phyloP scores from a whole-genome alignment of 2,329 filamentous ascomycete genomes.

The Penicillium verrucosum region DNA sequence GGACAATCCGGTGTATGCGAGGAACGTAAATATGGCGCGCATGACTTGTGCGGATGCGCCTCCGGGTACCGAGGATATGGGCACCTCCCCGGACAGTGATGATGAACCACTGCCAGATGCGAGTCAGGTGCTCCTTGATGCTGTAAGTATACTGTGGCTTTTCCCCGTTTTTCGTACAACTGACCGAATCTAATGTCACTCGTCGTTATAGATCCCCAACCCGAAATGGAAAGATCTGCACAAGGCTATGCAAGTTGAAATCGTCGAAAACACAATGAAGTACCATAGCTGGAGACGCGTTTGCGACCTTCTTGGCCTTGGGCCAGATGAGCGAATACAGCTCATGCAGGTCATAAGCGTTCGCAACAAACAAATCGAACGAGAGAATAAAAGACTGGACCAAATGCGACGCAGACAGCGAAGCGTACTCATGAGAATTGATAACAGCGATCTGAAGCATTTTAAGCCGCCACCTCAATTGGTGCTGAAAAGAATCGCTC shows the following conservation, averaged over 20 bases:
- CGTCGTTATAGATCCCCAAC: slow-evolving; percentile 5
- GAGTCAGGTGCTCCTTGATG: slow-evolving; percentile 6
- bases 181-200: neutral
- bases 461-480: slow-evolving; percentile 27
- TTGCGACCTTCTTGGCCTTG: slow-evolving; percentile 27
- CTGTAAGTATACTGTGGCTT: slow-evolving; percentile 1
- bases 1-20: slow-evolving; percentile 26
- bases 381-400: slow-evolving; percentile 29
- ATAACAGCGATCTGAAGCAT: slow-evolving; percentile 29
- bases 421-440: slow-evolving; percentile 29
- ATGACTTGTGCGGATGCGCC: neutral
- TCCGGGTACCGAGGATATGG: neutral
- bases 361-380: slow-evolving; percentile 27
- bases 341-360: slow-evolving; percentile 15
- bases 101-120: slow-evolving; percentile 8
- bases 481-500: slow-evolving; percentile 28
- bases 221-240: slow-evolving; percentile 36
- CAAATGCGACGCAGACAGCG: slow-evolving; percentile 38
- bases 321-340: slow-evolving; percentile 19
- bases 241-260: slow-evolving; percentile 34
- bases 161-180: neutral
- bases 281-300: slow-evolving; percentile 20
- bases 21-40: slow-evolving; percentile 29
- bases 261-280: slow-evolving; percentile 32
- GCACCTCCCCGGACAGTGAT: slow-evolving; percentile 24